Evolutionary conservation across 129 eudicot species (phyloP), one percentile per base, ranked within the genome.

Genomic region (Lactuca sativa): DNA sequence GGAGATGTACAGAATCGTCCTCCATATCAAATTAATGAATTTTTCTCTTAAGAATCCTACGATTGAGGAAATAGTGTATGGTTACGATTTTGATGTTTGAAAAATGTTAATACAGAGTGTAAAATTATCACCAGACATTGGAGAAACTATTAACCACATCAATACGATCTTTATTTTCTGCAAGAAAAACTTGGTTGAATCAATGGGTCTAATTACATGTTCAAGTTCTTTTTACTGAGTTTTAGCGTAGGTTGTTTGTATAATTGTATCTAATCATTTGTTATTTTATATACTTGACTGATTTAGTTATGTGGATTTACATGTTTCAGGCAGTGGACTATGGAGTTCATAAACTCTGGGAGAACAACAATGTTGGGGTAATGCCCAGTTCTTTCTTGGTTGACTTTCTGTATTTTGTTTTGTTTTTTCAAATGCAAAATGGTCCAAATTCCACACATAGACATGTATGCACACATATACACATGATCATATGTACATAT

Each of bases 301-400:
- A 71, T 43, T 52, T 32, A 32, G 53, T 3, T 70, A 18, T 64
- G 40, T 25, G 61, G 67, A 66, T 63, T 55, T 64, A 47, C 72
- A 25, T 69, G 59, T 82, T 82, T 62, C 84, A 86, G 92, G 92
- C 86, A 0, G 85, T 87, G 57, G 90, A 84, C 61, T 80, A 80
- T 44, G 95, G 95, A 17, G 81, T 87, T 73, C 83, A 64, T 74
- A 79, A 64, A 40, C 64, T 87, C 15, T 87, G 90, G 90, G 89
- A 87, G 70, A 66, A 62, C 69, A 80, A 81, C 81, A 87, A 87
- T 62, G 67, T 76, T 47, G 95, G 95, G 90, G 92, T 86, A 86
- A 70, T 55, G 54, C 56, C 56, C 43, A 38, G 14, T 55, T 10
- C 52, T 18, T 12, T 31, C 12, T 54, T 65, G 14, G 25, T 48